Conservation (phyloP, 345 rosid species). For the Populus tremula region DNA sequence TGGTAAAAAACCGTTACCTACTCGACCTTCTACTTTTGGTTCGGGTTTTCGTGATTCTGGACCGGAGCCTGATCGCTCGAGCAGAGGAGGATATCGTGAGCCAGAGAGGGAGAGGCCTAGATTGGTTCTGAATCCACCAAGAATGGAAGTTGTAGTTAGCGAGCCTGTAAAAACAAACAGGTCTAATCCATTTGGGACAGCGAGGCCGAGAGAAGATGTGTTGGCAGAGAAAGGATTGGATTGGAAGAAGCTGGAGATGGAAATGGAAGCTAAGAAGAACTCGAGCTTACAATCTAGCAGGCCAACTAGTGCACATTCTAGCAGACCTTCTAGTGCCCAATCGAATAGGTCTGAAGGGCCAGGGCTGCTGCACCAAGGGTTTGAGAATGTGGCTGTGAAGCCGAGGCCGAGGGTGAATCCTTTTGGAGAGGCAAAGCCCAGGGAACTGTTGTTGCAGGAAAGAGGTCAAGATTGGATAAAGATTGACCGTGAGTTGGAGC, state of each 20-base stretch:
- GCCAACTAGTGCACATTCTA: slow-evolving; percentile 86
- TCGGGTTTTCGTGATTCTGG: slow-evolving; percentile 61
- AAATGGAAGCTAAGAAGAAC: slow-evolving; percentile 68
- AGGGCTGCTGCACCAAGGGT: slow-evolving; percentile 43
- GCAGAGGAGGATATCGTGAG: slow-evolving; percentile 32
- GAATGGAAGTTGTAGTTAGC: slow-evolving; percentile 38
- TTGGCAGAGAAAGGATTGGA: slow-evolving; percentile 93
- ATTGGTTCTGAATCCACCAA: slow-evolving; percentile 64
- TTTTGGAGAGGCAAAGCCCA: slow-evolving; percentile 92
- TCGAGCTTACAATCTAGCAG: slow-evolving; percentile 43
- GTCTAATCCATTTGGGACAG: slow-evolving; percentile 86
- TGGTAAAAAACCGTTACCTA: slow-evolving; percentile 52
- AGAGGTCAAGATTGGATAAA: slow-evolving; percentile 93
- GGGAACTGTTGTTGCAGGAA: slow-evolving; percentile 85
- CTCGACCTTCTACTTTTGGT: slow-evolving; percentile 59
- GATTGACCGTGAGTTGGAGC: slow-evolving; percentile 85
- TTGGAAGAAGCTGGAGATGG: slow-evolving; percentile 78
- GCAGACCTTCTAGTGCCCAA: slow-evolving; percentile 92
- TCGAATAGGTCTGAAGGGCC: slow-evolving; percentile 70
- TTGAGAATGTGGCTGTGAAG: slow-evolving; percentile 52
- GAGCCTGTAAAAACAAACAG: slow-evolving; percentile 54
- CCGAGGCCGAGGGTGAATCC: slow-evolving; percentile 88
- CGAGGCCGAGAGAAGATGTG: slow-evolving; percentile 90
- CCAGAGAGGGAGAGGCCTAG: slow-evolving; percentile 58
- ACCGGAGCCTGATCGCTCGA: slow-evolving; percentile 56